Conservation (phyloP, 805 yeast genomes). For the Candida koratica region DNA sequence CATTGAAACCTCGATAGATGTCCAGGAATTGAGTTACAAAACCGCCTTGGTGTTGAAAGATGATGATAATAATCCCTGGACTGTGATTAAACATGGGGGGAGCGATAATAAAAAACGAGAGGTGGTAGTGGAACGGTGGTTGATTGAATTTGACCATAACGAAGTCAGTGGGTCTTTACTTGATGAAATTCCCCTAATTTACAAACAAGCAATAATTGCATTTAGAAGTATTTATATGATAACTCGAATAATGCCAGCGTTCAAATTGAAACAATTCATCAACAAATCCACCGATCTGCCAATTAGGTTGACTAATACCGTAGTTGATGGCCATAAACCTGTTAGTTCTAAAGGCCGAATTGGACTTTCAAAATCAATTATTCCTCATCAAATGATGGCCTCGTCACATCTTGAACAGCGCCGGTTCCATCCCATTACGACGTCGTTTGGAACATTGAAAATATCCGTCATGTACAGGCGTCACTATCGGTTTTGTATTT, state of each 20-base stretch:
- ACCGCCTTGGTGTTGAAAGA: constrained; percentile 61
- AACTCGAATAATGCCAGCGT: constrained; percentile 67
- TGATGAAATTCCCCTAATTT: constrained; percentile 61
- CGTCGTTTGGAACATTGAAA: constrained; percentile 69
- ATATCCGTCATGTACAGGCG: constrained; percentile 77
- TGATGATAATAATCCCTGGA: constrained; percentile 49
- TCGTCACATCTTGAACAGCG: constrained; percentile 57
- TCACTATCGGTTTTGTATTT: constrained; percentile 63
- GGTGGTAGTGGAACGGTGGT: constrained; percentile 93
- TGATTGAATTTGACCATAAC: constrained; percentile 67
- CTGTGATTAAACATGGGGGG: constrained; percentile 52
- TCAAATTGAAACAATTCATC: constrained; percentile 45
- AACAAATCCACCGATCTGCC: constrained; percentile 10
- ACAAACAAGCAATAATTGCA: constrained; percentile 68
- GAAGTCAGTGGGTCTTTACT: constrained; percentile 30
- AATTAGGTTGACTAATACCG: constrained; percentile 52
- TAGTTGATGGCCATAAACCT: constrained; percentile 74
- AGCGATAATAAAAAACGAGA: constrained; percentile 53
- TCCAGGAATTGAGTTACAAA: constrained; percentile 51
- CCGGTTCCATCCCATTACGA: constrained; percentile 64
- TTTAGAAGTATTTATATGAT: constrained; percentile 72
- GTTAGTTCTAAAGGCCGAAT: constrained; percentile 79
- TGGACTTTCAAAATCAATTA: constrained; percentile 71
- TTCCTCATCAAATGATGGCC: constrained; percentile 37
- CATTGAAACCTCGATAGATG: constrained; percentile 75